Evolutionary conservation across 306 rosid species (phyloP).

Genomic region (Delonix regia): DNA sequence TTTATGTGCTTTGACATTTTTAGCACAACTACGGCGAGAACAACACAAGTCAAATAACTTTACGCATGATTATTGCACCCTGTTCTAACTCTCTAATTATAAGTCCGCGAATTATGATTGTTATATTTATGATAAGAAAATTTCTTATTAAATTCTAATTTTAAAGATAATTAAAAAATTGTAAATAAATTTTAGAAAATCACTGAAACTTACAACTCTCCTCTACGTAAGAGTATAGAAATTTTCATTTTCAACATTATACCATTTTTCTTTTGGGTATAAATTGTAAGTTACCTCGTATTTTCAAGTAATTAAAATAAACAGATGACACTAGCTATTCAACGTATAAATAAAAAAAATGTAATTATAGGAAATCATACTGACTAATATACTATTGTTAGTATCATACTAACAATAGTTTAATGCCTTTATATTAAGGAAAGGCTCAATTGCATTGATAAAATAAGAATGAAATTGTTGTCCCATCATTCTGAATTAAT

Average conservation of each 20-base stretch:
- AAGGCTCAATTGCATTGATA: too few species aligned
- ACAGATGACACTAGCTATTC: too few species aligned
- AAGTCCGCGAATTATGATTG: not conserved
- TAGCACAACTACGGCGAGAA: not conserved
- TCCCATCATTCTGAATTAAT: not conserved
- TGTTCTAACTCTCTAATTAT: not conserved
- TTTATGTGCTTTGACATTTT: not conserved
- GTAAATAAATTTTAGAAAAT: too few species aligned
- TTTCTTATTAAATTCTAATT: not conserved
- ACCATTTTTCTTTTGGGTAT: too few species aligned
- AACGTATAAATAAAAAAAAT: too few species aligned
- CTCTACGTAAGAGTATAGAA: not conserved
- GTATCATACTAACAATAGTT: too few species aligned
- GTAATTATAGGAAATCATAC: too few species aligned
- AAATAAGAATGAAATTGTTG: not conserved
- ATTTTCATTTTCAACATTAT: too few species aligned
- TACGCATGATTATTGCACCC: not conserved
- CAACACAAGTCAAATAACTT: not conserved
- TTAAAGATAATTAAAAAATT: not conserved
- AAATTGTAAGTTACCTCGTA: too few species aligned
- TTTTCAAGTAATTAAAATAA: too few species aligned
- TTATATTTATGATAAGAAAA: not conserved
- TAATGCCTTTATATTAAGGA: too few species aligned
- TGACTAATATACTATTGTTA: too few species aligned
- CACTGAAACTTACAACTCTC: not conserved